Evolutionary conservation across 345 rosid species (phyloP), one percentile per base, ranked within the genome.

Genomic region (Salix dunnii): DNA sequence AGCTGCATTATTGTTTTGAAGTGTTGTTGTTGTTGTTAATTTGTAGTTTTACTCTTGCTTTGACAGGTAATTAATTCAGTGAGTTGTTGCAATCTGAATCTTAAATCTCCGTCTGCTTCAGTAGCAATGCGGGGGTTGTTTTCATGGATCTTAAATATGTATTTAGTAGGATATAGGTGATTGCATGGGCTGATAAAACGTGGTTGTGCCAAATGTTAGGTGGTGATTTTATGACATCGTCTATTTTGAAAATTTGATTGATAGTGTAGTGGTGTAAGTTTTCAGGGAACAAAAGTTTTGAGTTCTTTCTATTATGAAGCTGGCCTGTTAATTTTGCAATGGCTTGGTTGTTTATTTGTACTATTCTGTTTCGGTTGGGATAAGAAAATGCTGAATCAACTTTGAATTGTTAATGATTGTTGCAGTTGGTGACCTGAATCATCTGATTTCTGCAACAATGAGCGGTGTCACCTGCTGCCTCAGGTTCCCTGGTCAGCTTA

Each of bases 401-500:
- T 40, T 68, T 58, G 46, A 11, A 3, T 6, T 76, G 68, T 42
- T 60, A 20, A 68, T 42, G 8, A 66, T 69, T 68, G 43, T 40
- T 30, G 36, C 74, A 76, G 79, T 76, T 69, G 79, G 79, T 0
- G 79, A 77, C 63, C 79, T 77, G 49, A 77, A 77, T 36, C 79
- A 77, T 70, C 46, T 77, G 74, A 77, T 77, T 16, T 77, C 79
- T 77, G 79, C 79, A 70, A 77, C 79, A 3, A 77, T 77, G 79
- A 77, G 79, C 3, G 79, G 79, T 10, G 79, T 77, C n/a, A 77
- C 79, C 30, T 77, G 79, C 74, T 77, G 79, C 79, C 79, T 77
- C 7, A 70, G 79, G 61, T 77, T 77, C 46, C 79, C 79, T 33
- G 79, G 79, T 46, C 79, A 77, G 53, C 79, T 77, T 21, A 77